Conservation (phyloP, 2,329 filamentous ascomycete species). For the Furcasterigmium sp. region DNA sequence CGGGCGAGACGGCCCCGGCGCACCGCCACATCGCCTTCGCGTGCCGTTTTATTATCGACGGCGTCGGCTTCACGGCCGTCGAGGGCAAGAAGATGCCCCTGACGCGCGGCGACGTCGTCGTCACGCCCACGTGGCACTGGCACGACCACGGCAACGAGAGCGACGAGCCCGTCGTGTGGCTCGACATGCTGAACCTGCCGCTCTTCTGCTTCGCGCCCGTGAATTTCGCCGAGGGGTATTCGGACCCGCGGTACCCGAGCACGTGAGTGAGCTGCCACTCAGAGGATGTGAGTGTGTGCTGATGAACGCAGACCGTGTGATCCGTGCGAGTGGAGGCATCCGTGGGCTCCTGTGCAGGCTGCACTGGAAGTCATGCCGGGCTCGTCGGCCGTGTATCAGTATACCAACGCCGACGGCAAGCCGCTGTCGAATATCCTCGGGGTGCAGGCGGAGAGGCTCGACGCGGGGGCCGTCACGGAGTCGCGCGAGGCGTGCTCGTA, state of each 20-base stretch:
- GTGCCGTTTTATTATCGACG: constrained; percentile 53
- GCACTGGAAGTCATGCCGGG: constrained; percentile 25
- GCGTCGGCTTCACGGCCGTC: constrained; percentile 51
- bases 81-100: constrained; percentile 48
- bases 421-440: constrained; percentile 38
- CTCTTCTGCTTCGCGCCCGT: constrained; percentile 44
- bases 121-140: constrained; percentile 55
- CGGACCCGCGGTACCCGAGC: constrained; percentile 41
- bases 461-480: constrained; percentile 24
- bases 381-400: constrained; percentile 27
- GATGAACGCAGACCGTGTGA: constrained; percentile 20
- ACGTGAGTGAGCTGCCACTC: too few relatives aligned
- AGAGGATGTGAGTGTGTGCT: not conserved
- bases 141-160: constrained; percentile 57
- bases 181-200: constrained; percentile 51
- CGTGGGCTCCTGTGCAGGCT: constrained; percentile 36
- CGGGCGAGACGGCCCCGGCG: constrained; percentile 48
- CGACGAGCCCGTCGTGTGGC: constrained; percentile 48
- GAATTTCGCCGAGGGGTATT: constrained; percentile 49
- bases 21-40: constrained; percentile 53
- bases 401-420: constrained; percentile 22
- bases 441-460: constrained; percentile 41
- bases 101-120: constrained; percentile 46
- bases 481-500: constrained; percentile 42
- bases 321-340: constrained; percentile 32